A percentile compares a stretch with the other conserved stretches of the same genome.
These are phyloP conservation scores for Solanum pinnatisectum DNA, from an alignment of 257 asterid species.

Conservation along the genomic window DNA sequence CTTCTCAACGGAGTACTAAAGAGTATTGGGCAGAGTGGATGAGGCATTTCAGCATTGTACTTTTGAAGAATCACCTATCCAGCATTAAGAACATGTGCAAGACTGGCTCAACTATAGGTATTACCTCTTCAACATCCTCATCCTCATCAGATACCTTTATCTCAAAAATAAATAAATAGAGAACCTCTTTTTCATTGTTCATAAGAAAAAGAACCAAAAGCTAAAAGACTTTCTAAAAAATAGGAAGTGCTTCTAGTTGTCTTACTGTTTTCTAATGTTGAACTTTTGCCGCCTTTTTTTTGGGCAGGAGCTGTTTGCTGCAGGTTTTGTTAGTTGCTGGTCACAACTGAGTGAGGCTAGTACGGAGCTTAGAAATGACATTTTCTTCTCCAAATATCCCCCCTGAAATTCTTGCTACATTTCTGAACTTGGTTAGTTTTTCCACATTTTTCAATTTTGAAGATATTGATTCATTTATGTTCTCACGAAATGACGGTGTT, in stretches of 20 bases:
- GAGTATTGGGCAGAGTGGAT: slow-evolving; percentile 99
- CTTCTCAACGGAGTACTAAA: slow-evolving; percentile 95
- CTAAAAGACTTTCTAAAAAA: neutral
- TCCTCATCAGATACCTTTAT: neutral
- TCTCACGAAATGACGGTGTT: neutral
- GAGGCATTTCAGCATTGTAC: slow-evolving; percentile 93
- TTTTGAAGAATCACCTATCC: slow-evolving; percentile 57
- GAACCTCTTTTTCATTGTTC: neutral
- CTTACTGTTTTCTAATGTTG: neutral
- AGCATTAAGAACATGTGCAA: slow-evolving; percentile 83
- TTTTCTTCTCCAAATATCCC: slow-evolving; percentile 96
- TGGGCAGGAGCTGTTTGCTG: too few species aligned
- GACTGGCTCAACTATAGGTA: slow-evolving; percentile 91
- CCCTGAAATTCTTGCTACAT: slow-evolving; percentile 91
- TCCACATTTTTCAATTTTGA: neutral
- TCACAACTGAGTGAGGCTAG: slow-evolving; percentile 1
- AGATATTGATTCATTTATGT: neutral
- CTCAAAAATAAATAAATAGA: neutral
- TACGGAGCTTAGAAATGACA: slow-evolving; percentile 90
- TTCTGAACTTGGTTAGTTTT: slow-evolving; percentile 71
- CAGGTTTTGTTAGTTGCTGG: too few species aligned
- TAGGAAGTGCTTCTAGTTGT: neutral
- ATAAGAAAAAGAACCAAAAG: neutral
- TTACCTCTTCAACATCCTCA: slow-evolving; percentile 3
- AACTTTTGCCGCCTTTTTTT: too few species aligned